phyloP scores from a whole-genome alignment of 768 basidiomycete genomes.

The Boletellus sp. region DNA sequence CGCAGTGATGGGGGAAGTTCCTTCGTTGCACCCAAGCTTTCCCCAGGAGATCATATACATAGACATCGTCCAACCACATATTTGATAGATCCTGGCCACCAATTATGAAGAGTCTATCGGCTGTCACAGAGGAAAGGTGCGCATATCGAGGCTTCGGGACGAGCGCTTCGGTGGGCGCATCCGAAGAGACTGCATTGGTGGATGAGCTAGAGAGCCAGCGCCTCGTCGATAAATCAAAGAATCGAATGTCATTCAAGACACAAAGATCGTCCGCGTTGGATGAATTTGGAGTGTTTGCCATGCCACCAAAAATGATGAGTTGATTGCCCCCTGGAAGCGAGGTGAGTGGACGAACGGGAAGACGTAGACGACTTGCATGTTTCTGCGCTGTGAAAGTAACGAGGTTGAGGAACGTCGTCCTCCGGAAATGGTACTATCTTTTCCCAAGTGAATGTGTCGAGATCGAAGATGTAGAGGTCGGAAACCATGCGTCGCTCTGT shows the following conservation, averaged over 20 bases:
- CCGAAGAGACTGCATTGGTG: conserved; percentile 30
- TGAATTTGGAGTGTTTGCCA: conserved; percentile 77
- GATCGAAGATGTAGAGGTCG: conserved; percentile 87
- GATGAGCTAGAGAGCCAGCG: conserved; percentile 62
- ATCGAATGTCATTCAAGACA: conserved; percentile 89
- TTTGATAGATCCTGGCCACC: conserved; percentile 95
- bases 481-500: conserved; percentile 84
- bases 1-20: conserved; percentile 88
- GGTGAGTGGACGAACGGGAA: conserved; percentile 10
- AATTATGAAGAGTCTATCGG: conserved; percentile 83
- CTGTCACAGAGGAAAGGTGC: conserved; percentile 85
- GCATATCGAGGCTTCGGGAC: conserved; percentile 88
- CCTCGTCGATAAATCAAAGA: conserved; percentile 71
- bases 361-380: conserved; percentile 47
- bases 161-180: conserved; percentile 42
- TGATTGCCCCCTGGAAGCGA: conserved; percentile 68
- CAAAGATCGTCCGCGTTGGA: conserved; percentile 75
- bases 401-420: conserved; percentile 71
- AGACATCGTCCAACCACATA: conserved; percentile 90
- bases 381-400: conserved; percentile 96
- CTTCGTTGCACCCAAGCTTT: conserved; percentile 78
- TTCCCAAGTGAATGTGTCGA: conserved; percentile 79
- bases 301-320: conserved; percentile 91
- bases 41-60: conserved; percentile 75
- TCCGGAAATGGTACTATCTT: conserved; percentile 56